Conservation (phyloP, 345 rosid species). For the Euclidium syriacum region DNA sequence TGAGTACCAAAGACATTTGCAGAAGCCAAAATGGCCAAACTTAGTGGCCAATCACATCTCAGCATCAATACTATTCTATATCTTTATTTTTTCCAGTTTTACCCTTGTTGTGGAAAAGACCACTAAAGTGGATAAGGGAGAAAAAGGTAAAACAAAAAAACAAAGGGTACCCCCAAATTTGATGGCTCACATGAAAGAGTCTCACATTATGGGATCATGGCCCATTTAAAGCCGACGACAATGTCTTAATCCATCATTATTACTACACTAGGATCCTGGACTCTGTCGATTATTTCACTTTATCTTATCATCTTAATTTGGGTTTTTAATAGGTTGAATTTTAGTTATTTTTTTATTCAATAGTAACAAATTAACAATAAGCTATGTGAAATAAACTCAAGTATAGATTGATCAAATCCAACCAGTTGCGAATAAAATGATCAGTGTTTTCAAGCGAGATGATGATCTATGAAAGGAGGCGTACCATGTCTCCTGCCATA, state of each 20-base stretch:
- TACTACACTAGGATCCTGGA: conserved; percentile 25
- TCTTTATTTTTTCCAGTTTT: not conserved
- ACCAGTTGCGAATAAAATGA: no score
- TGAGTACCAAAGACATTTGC: conserved; percentile 20
- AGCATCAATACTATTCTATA: not conserved
- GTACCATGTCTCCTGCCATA: no score
- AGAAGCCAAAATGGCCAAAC: conserved; percentile 18
- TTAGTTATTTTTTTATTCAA: no score
- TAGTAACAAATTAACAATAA: no score
- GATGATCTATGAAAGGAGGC: no score
- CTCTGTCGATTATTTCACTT: not conserved
- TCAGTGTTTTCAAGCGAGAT: no score
- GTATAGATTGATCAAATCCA: no score
- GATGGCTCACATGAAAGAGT: conserved; percentile 26
- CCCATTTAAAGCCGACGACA: conserved; percentile 28
- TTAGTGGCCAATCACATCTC: conserved; percentile 25
- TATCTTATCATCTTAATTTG: conserved; percentile 9
- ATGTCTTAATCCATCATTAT: conserved; percentile 19
- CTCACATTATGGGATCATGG: conserved; percentile 21
- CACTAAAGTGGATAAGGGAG: not conserved
- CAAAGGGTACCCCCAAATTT: conserved; percentile 19
- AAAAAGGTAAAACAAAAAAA: not conserved
- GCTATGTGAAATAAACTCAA: no score
- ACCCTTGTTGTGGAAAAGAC: not conserved
- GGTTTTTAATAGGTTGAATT: not conserved